Base-by-base conservation (phyloP, 1,284 basidiomycete species). In the Meira miltonrushii region DNA sequence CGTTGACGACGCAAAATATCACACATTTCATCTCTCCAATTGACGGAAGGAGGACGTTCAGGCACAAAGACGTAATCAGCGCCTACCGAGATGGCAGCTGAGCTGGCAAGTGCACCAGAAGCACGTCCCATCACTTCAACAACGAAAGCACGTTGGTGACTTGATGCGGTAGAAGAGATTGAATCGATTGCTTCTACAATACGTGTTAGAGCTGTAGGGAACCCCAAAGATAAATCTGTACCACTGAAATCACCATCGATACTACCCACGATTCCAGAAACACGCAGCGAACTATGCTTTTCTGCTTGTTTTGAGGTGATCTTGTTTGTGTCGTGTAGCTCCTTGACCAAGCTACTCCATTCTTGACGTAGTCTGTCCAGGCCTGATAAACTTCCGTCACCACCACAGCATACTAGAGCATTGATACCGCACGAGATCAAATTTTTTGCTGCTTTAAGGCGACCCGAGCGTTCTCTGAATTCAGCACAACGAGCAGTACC, bases 191-290 rank as follows among this genome's bases (percentile, higher is more conserved):
- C 86, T 79, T 98, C 95, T 79, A 93, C 97, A 62, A 98, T 98
- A 46, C 95, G 86, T 72, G 94, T 90, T 38, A 98, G 82, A 12
- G 95, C 94, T 0, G 94, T 98, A 0, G 90, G 87, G 1, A 92
- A 93, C 50, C 94, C 95, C 71, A 98, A 97, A 6, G 95, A 98
- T 69, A 96, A 80, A 80, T 97, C 93, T 28, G 94, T 97, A 84
- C 95, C 84, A 21, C 90, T 88, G 92, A 98, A 95, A 79, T 98
- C 95, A 77, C 98, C 98, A 81, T 98, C 94, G 78, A 99, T 97
- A 4, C 91, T 94, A 46, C 94, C 94, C 54, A 98, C 94, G 25
- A 98, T 86, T 44, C 95, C 94, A 68, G 93, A 94, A 72, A 99
- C 96, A 80, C 87, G 90, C 68, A 99, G 87, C 71, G 96, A 89